Evolutionary conservation across 2,329 filamentous ascomycete genomes (phyloP), one percentile per base, ranked within the genome.

Genomic region (Penicillium frequentans): DNA sequence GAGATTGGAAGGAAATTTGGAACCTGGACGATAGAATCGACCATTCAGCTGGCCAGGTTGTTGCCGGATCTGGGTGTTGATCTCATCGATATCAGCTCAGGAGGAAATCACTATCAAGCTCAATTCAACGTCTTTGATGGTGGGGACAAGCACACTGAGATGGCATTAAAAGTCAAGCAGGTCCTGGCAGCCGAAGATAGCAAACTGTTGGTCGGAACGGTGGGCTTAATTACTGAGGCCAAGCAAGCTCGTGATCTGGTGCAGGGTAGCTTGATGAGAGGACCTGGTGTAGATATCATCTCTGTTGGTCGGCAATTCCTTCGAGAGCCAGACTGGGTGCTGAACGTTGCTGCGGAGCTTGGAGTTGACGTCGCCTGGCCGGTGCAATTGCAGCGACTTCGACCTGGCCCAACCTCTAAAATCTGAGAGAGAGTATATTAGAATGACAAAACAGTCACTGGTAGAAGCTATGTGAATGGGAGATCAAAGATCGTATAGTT

Each of bases 1-100:
- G 33, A 37, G 5, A n/a, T 37, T 37, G 33, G 33, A 37, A 92
- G 73, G 82, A 90, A 31, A 82, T 3, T 39, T 50, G 5, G 35
- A 45, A 16, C 23, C 44, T 29, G 43, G 16, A 9, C 19, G 21
- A 6, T 2, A 19, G 8, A 37, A 14, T 14, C 43, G 43, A 9
- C 11, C 24, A 6, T 19, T 8, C 16, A 33, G 19, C 19, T 33
- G 16, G 19, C 24, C 5, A 13, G 13, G 23, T 42, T 52, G 26
- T 23, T 27, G 19, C 39, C 19, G n/a, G 21, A 19, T 16, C 33
- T 50, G 11, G 31, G 27, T 23, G 13, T 24, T 14, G 50, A 52
- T 16, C n/a, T 52, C 4, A 33, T 52, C 11, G 50, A 52, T 35
- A 23, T 52, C 11, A 33, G 26, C 27, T 43, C 23, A 11, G 50